phyloP scores from a whole-genome alignment of 805 yeast genomes.

The Lachancea dasiensis region DNA sequence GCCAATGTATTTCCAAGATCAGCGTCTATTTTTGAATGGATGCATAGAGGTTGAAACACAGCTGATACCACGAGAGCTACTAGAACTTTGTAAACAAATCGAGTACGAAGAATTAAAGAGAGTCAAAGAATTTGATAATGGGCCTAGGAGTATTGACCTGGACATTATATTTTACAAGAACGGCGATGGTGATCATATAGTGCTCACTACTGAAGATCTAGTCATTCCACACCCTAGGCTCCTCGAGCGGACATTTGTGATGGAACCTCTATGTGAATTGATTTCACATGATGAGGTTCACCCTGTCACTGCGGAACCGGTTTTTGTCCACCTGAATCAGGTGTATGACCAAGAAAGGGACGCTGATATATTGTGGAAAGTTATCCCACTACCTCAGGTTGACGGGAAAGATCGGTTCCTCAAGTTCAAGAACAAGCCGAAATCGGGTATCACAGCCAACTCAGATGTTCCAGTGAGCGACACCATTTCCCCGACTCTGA shows the following conservation, averaged over 20 bases:
- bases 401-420: conserved; percentile 26
- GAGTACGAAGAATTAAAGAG: conserved; percentile 70
- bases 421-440: conserved; percentile 27
- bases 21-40: conserved; percentile 79
- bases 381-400: conserved; percentile 40
- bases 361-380: conserved; percentile 43
- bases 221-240: conserved; percentile 81
- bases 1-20: conserved; percentile 87
- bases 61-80: conserved; percentile 57
- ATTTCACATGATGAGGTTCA: conserved; percentile 60
- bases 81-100: conserved; percentile 59
- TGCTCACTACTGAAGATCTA: conserved; percentile 52
- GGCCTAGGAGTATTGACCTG: conserved; percentile 87
- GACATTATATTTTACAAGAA: conserved; percentile 66
- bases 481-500: conserved; percentile 39
- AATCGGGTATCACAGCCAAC: conserved; percentile 44
- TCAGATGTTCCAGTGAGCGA: conserved; percentile 33
- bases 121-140: conserved; percentile 76
- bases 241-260: conserved; percentile 85
- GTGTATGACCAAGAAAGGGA: conserved; percentile 44
- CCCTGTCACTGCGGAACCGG: conserved; percentile 83
- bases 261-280: conserved; percentile 82
- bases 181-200: conserved; percentile 32
- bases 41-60: conserved; percentile 60
- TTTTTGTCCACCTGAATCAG: conserved; percentile 58